A percentile compares a stretch with the other conserved stretches of the same genome.
Conservation (phyloP, 768 basidiomycete genomes). For the Grammothele lineata region DNA sequence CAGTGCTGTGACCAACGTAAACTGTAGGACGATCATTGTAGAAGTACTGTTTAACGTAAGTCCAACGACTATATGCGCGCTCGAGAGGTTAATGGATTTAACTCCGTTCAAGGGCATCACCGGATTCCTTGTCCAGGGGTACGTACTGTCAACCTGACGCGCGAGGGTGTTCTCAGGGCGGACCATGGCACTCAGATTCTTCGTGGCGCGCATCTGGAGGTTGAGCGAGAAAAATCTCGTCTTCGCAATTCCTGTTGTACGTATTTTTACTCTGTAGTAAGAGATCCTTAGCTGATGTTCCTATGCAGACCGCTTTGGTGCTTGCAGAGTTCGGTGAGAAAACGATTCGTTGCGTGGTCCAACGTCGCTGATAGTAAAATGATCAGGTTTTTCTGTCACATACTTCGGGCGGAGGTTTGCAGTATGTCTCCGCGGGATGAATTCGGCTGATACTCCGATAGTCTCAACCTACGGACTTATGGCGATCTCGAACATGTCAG, state of each 20-base stretch:
- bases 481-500: too few relatives aligned
- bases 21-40: constrained; percentile 40
- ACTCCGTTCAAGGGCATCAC: constrained; percentile 39
- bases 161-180: constrained; percentile 29
- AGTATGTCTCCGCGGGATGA: too few relatives aligned
- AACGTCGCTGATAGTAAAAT: too few relatives aligned
- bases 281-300: too few relatives aligned
- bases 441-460: too few relatives aligned
- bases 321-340: constrained; percentile 44
- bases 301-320: constrained; percentile 38
- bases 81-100: neutral
- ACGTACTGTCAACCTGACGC: constrained; percentile 32
- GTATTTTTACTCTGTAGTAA: too few relatives aligned
- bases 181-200: constrained; percentile 7
- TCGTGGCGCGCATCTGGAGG: constrained; percentile 18
- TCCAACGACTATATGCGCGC: neutral
- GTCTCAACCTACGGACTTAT: too few relatives aligned
- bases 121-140: constrained; percentile 54
- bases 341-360: too few relatives aligned
- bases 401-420: too few relatives aligned
- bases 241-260: constrained; percentile 41
- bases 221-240: constrained; percentile 44
- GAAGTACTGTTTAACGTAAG: constrained; percentile 56
- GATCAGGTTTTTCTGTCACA: too few relatives aligned
- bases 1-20: too few relatives aligned